Conservation (phyloP, 192 early-diverging fungal genomes). For the Cladochytrium replicatum region DNA sequence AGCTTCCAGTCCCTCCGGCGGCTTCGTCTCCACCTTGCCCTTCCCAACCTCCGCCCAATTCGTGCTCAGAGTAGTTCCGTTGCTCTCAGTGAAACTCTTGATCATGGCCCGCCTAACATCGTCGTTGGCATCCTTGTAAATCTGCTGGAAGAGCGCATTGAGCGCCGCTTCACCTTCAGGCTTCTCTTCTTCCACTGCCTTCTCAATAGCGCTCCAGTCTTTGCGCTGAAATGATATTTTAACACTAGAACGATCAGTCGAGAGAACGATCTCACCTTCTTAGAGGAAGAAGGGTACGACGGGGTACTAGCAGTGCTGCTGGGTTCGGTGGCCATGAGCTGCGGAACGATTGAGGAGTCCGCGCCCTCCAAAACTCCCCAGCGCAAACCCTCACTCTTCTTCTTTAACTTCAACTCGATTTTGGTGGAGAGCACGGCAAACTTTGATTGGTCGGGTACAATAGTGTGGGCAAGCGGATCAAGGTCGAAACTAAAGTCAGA, state of each 20-base stretch:
- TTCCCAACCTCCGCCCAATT: conserved; percentile 91
- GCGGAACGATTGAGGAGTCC: conserved; percentile 30
- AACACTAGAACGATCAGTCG: too few relatives aligned
- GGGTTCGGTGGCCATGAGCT: too few relatives aligned
- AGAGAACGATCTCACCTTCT: conserved; percentile 19
- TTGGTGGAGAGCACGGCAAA: conserved; percentile 36
- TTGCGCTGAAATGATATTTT: too few relatives aligned
- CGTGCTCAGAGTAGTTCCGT: conserved; percentile 87
- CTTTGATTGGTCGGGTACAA: conserved; percentile 53
- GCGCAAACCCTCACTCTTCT: conserved; percentile 60
- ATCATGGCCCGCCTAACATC: conserved; percentile 90
- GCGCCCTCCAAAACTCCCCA: conserved; percentile 80
- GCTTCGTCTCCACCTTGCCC: conserved; percentile 72
- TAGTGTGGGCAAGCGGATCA: conserved; percentile 72
- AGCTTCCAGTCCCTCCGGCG: conserved; percentile 87
- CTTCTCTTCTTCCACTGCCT: conserved; percentile 65
- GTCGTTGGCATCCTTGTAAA: conserved; percentile 83
- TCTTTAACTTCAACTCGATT: conserved; percentile 55
- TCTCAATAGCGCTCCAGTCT: conserved; percentile 81
- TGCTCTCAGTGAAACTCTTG: conserved; percentile 93
- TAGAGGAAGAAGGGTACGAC: conserved; percentile 35
- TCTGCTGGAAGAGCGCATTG: conserved; percentile 84
- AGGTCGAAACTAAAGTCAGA: conserved; percentile 85
- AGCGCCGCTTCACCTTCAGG: conserved; percentile 81
- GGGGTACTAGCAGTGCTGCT: conserved; percentile 31